These are phyloP conservation scores for Talaromyces pinophilus DNA, from an alignment of 2,329 filamentous ascomycete species.

Conservation along the genomic window DNA sequence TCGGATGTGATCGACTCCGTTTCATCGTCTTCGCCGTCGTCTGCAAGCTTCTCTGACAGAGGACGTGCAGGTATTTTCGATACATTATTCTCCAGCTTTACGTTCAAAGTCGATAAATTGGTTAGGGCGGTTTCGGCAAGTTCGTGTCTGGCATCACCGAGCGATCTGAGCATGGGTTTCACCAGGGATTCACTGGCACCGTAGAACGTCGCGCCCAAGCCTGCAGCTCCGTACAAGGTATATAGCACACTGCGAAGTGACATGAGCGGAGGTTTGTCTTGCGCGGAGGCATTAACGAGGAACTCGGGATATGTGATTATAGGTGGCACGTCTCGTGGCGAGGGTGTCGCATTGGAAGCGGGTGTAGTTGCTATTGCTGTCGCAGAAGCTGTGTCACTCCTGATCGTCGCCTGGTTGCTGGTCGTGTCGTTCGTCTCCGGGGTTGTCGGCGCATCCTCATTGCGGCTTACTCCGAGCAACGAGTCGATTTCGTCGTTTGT, in stretches of 20 bases:
- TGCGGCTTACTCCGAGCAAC: conserved; percentile 56
- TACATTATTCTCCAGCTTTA: conserved; percentile 54
- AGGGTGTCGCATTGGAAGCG: conserved; percentile 25
- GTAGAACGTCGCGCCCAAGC: conserved; percentile 58
- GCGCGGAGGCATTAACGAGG: conserved; percentile 45
- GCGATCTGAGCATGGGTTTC: conserved; percentile 58
- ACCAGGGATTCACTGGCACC: conserved; percentile 61
- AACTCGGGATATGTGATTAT: conserved; percentile 70
- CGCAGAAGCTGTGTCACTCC: conserved; percentile 26
- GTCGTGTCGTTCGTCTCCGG: conserved; percentile 22
- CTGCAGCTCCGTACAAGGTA: conserved; percentile 59
- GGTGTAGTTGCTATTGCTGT: conserved; percentile 53
- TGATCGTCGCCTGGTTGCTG: conserved; percentile 14
- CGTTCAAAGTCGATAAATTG: conserved; percentile 58
- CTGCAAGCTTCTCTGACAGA: conserved; percentile 28
- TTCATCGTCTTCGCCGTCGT: conserved; percentile 32
- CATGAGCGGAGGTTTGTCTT: conserved; percentile 60
- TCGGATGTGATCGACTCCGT: conserved; percentile 56
- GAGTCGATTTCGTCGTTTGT: conserved; percentile 65
- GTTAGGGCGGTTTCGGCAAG: conserved; percentile 54
- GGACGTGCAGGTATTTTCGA: conserved; percentile 51
- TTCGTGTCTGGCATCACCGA: conserved; percentile 60
- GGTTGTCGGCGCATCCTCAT: conserved; percentile 28
- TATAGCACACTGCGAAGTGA: conserved; percentile 58
- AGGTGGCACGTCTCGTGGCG: conserved; percentile 54